Conservation (phyloP, 2,329 filamentous ascomycete genomes). For the Microcera coccophila region DNA sequence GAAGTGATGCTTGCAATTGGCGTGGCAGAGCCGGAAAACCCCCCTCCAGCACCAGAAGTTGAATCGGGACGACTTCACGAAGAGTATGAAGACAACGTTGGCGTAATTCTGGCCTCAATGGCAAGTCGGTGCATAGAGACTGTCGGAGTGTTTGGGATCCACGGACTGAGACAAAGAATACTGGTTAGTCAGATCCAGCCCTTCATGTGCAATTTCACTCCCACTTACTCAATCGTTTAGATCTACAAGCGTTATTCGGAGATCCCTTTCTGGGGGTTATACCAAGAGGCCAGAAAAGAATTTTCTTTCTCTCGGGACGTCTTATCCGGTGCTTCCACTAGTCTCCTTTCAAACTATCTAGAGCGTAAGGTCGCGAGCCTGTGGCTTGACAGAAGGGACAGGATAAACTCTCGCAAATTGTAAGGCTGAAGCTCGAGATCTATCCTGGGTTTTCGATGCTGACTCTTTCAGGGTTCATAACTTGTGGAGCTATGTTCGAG, state of each 20-base stretch:
- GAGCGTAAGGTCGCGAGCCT: slow-evolving; percentile 25
- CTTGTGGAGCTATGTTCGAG: slow-evolving; percentile 41
- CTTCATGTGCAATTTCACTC: neutral
- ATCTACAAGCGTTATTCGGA: slow-evolving; percentile 50
- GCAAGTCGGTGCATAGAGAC: slow-evolving; percentile 34
- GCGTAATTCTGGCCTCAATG: slow-evolving; percentile 36
- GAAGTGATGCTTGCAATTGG: slow-evolving; percentile 62
- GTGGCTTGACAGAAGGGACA: slow-evolving; percentile 24
- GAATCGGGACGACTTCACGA: slow-evolving; percentile 43
- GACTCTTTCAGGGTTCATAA: slow-evolving; percentile 27
- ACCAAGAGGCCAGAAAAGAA: slow-evolving; percentile 22
- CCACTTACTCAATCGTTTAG: slow-evolving; percentile 30
- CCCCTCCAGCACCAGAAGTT: slow-evolving; percentile 35
- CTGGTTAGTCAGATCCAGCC: slow-evolving; percentile 44
- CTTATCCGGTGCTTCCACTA: slow-evolving; percentile 32
- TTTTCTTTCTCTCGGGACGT: slow-evolving; percentile 32
- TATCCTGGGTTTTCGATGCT: neutral
- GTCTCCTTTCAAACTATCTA: slow-evolving; percentile 27
- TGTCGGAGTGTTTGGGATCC: slow-evolving; percentile 49
- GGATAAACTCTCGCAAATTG: slow-evolving; percentile 23
- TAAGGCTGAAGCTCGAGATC: slow-evolving; percentile 15
- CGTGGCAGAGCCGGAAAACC: slow-evolving; percentile 56
- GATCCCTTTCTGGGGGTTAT: slow-evolving; percentile 47
- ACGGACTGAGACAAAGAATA: slow-evolving; percentile 52
- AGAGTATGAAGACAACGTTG: slow-evolving; percentile 46